Base-by-base conservation (phyloP, 208 protist species). In the Leishmania gerbilli region DNA sequence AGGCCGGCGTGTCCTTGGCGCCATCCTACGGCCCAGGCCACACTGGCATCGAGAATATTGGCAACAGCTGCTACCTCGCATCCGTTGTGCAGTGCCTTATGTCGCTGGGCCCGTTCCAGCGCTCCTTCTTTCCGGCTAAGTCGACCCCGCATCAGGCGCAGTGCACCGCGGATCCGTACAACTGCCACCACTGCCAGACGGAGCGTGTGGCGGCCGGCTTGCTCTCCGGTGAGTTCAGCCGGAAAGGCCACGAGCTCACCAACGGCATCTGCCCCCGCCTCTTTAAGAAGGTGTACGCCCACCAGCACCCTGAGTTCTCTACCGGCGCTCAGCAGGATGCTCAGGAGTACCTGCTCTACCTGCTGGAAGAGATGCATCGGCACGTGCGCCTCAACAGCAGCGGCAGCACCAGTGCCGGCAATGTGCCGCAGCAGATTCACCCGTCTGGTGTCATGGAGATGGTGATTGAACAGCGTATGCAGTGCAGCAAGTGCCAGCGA, bases 61-160 rank as follows among this genome's bases (percentile, higher is more conserved):
- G 99, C 64, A 99, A 99, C 86, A 99, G 89, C 69, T 99, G 99
- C 90, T 99, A 99, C 89, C 93, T 99, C 76, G 89, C 95, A n/a
- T 98, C 96, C 21, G 93, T 98, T 1, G 58, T 99, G 85, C 99
- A 99, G 91, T 92, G 95, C 69, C 86, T 99, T 49, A 92, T 99
- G 53, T 82, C 91, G 4, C 51, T 99, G 27, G 45, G 84, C 6
- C 80, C 89, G 1, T 98, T 99, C 79, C 87, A 85, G 69, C 79
- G 85, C n/a, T 83, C 87, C 64, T 99, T 97, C 84, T 95, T 92
- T 75, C 69, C 82, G 1, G 80, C 82, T 80, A 64, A 71, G 58
- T 81, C 82, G 58, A 90, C 84, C 45, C 79, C 71, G 53, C 92
- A 96, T 71, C 91, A 95, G 81, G 77, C 65, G 45, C 72, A 78